phyloP scores from a whole-genome alignment of 2,329 filamentous ascomycete species.

The Apiospora phragmitis region DNA sequence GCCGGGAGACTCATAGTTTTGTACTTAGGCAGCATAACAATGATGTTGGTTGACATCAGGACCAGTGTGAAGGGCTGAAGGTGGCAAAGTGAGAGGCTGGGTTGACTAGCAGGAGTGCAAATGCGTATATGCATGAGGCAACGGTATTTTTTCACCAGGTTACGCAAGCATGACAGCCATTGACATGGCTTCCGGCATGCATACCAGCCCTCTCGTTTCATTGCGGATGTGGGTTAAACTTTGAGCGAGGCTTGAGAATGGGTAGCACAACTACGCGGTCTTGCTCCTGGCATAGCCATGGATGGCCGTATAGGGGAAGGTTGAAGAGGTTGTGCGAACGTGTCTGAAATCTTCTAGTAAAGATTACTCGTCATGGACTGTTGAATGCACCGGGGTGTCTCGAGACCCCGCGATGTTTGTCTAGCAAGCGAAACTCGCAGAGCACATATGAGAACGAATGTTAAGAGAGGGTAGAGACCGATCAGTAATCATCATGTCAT shows the following conservation, averaged over 20 bases:
- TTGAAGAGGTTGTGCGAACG: not conserved
- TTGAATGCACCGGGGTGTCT: not conserved
- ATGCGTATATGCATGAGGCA: not conserved
- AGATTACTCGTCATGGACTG: not conserved
- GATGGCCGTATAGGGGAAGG: not conserved
- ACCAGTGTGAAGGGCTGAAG: not conserved
- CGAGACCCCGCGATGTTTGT: not conserved
- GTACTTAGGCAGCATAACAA: too few relatives aligned
- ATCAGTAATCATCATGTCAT: not conserved
- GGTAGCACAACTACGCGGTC: not conserved
- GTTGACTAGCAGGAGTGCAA: not conserved
- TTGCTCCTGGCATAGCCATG: not conserved
- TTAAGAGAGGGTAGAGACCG: not conserved
- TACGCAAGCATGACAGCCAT: not conserved
- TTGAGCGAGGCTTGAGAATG: not conserved
- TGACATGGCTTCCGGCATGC: not conserved
- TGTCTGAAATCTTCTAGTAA: not conserved
- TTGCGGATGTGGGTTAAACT: not conserved
- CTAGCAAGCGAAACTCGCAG: not conserved
- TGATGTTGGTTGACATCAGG: not conserved
- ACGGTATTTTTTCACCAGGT: not conserved
- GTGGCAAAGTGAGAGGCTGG: not conserved
- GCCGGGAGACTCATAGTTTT: not conserved
- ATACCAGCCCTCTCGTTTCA: not conserved
- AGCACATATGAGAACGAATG: not conserved